Base-by-base conservation (phyloP, 352 stramenopile species). In the Peronosclerospora sorghi region DNA sequence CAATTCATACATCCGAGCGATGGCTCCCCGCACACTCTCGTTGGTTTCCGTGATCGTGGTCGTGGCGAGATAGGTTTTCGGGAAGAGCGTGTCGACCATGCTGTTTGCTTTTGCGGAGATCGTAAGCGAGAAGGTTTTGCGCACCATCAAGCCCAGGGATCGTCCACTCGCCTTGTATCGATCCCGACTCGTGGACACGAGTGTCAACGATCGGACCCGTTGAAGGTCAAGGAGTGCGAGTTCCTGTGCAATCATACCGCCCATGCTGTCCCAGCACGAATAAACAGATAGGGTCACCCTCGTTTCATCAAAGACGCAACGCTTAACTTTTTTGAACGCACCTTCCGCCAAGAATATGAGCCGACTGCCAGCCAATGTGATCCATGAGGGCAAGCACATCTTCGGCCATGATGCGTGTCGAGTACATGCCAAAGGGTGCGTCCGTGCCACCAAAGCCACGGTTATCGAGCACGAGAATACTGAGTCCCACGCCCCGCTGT, bases 241-340 rank as follows among this genome's bases (percentile, higher is more conserved):
- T 43, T 84, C 71, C 26, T 75, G 54, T 0, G 65, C 58, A 40
- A 84, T 71, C 71, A 84, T 84, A 10, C 66, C 66, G 18, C 66
- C 66, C 59, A 77, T 69, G 26, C 61, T 68, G 24, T 18, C 46
- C 8, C 36, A 53, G 18, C 26, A 35, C n/a, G 44, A 48, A 29
- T 2, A 29, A 26, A 26, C 3, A 6, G 21, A 26, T 26, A 26
- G 21, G 21, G 21, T 26, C 6, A 26, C 3, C 21, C 21, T 26
- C 3, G 21, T 26, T 26, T 6, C 21, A 26, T 7, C 21, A 26
- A 26, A 6, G 21, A 26, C n/a, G n/a, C n/a, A 26, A 26, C 6
- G 3, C 3, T 26, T 26, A 3, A 6, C 3, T 7, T 6, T 6
- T 26, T 26, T 26, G 21, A 3, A 40, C 41, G 10, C 10, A 69